phyloP scores from a whole-genome alignment of 2,329 filamentous ascomycete species.

The Aspergillus sp. region DNA sequence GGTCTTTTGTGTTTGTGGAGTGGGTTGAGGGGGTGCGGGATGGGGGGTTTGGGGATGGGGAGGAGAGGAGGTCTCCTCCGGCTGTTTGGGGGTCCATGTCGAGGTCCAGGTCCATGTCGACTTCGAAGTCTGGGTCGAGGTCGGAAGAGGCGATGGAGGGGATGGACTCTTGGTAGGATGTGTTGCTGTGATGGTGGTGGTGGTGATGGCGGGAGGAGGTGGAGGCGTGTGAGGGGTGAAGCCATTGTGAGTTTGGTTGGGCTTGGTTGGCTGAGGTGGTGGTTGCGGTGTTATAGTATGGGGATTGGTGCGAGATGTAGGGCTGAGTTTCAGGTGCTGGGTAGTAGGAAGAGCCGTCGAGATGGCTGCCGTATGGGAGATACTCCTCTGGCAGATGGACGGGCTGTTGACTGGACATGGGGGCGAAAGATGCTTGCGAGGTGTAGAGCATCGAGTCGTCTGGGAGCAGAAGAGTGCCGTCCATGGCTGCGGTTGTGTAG shows the following conservation, averaged over 20 bases:
- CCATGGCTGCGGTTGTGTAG: slow-evolving; percentile 1
- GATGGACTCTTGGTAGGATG: slow-evolving; percentile 1
- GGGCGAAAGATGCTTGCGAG: not conserved
- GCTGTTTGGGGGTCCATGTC: slow-evolving; percentile 2
- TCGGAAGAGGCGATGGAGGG: not conserved
- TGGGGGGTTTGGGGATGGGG: slow-evolving; percentile 5
- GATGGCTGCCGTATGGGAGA: not conserved
- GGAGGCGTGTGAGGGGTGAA: slow-evolving; percentile 2
- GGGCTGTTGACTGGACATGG: not conserved
- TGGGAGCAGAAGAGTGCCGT: not conserved
- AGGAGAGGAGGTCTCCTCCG: not conserved
- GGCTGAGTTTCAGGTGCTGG: not conserved
- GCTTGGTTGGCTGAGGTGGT: not conserved
- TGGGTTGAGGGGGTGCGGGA: not conserved
- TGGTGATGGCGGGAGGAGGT: not conserved
- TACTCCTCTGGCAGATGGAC: not conserved
- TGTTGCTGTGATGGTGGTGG: not conserved
- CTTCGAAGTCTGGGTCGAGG: not conserved
- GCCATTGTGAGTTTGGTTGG: not conserved
- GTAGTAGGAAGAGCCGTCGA: not conserved
- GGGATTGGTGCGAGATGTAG: not conserved
- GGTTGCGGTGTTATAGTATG: not conserved
- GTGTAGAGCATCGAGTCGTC: slow-evolving; percentile 7
- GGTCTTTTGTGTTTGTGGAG: slow-evolving; percentile 18
- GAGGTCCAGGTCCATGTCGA: not conserved